Base-by-base conservation (phyloP, 2,329 filamentous ascomycete species). In the Ophiostoma sp. region DNA sequence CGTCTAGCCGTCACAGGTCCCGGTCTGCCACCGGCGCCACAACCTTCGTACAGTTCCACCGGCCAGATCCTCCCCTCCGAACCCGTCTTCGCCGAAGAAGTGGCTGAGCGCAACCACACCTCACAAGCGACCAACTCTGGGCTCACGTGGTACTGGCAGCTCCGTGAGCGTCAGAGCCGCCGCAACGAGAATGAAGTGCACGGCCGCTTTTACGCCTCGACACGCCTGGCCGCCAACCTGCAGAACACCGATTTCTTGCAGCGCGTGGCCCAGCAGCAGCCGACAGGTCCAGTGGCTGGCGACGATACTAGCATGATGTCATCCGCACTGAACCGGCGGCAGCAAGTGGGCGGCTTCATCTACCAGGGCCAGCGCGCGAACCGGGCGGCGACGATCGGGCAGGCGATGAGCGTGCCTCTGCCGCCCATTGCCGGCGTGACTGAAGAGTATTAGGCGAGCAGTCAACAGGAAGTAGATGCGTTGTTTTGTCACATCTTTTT, bases 201-300 rank as follows among this genome's bases (percentile, higher is more conserved):
- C 73, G 88, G 88, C 69, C 83, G 88, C n/a, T 89, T 89, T 80
- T 89, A 90, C 80, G 85, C 87, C 19, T 86, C 86, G n/a, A 80
- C 84, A 73, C 82, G 84, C 73, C 81, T 90, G 48, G 85, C 88
- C 79, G 83, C 83, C 19, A 83, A 88, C 72, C 80, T 89, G 71
- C 82, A 74, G 33, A 73, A 76, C 73, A 6, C n/a, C 5, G 63
- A 6, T 7, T 75, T 74, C 2, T 25, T 75, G 50, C 39, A 72
- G 48, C 73, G 68, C 45, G 71, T 85, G 45, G 66, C 66, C 17
- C 66, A 52, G 9, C 77, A 79, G 31, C 79, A 80, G 50, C 31
- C 39, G 4, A 45, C 55, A 1, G 31, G 45, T 15, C 12, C 17
- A 45, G 31, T 42, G 59, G 72, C 31, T 52, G 72, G 39, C 25